Evolutionary conservation across 148 eudicot genomes (phyloP), one percentile per base, ranked within the genome.

Genomic region (Spergularia bocconei): DNA sequence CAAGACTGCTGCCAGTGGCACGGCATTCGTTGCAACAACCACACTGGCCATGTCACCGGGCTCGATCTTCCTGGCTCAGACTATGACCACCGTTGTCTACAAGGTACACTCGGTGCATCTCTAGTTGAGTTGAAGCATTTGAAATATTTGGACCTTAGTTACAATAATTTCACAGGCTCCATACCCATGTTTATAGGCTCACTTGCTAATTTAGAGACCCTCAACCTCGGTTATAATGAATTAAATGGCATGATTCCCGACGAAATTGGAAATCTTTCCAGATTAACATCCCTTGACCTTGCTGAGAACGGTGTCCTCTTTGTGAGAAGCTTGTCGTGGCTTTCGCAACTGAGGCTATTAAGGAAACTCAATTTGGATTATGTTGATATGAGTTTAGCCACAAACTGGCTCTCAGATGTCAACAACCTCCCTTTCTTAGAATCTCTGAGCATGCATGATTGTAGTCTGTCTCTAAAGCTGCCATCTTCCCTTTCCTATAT

Each of bases 1-100:
- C 52, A 16, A 38, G 76, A 56, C 3, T 71, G 80, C 57, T 78
- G 80, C 65, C 71, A 63, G 23, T 78, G 75, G 80, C 20, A 17
- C 1, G 76, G 75, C 2, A 63, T 77, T 8, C 33, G 3, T 33
- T 71, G 80, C 38, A 39, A 70, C 75, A 71, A 71, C 53, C 47
- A n/a, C 44, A 70, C 70, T 51, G 75, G 70, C 33, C 75, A 77
- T 69, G 79, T 77, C 52, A 61, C 52, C 60, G 33, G 13, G 29
- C 55, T 77, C 25, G 7, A 51, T 33, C 74, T 77, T 20, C 16
- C 16, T 69, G 69, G 39, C 13, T 15, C 10, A 15, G 12, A 17
- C 15, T 1, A 3, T 16, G 20, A 12, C 19, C 20, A 52, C 13
- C 12, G 0, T 56, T 65, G 71, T 56, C 53, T 75, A 17, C 63